Evolutionary conservation across 2,329 filamentous ascomycete species (phyloP), one percentile per base, ranked within the genome.

Genomic region (Fusarium chlamydosporum): DNA sequence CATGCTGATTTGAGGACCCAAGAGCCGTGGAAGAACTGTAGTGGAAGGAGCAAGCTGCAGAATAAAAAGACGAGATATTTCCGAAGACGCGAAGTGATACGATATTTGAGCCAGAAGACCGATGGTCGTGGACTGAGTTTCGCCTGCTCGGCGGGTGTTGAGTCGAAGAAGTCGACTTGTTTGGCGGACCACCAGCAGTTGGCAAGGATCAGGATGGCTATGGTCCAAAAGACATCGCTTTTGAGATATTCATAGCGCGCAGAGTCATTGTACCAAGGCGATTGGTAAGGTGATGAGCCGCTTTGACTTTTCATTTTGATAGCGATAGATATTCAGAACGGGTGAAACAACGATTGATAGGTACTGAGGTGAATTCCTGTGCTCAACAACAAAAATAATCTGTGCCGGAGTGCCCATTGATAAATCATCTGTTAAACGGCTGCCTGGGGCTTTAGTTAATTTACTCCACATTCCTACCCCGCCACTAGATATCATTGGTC

Each of bases 211-310:
- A 52, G 26, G 18, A 61, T 26, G 3, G 57, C 67, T 3, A 70
- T 29, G 11, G 46, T 38, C 67, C 67, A 70, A 43, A 70, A 70
- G 3, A 53, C 8, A 35, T 70, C 67, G 11, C 51, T 70, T n/a
- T 42, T 31, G 7, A 70, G 6, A 11, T 65, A 68, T 34, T 71
- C 67, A 12, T 61, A 65, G 6, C 61, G 60, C 4, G 29, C 26
- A 9, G 55, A 20, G 41, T 68, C 65, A 11, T 48, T 38, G 60
- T 68, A 68, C 65, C 55, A 68, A 37, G 37, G 18, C 13, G 54
- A 51, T 16, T 65, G 43, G 11, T 35, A 40, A 3, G 35, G n/a
- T 10, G 33, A n/a, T 5, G 16, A 11, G 13, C 12, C 20, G 11
- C 12, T 7, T 18, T 50, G 37, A 6, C 6, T 9, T 16, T 20